Percentiles rank a stretch among this genome's conserved stretches.
These are phyloP conservation scores for Colletotrichum chrysophilum DNA, from an alignment of 2,329 filamentous ascomycete species.

Conservation along the genomic window DNA sequence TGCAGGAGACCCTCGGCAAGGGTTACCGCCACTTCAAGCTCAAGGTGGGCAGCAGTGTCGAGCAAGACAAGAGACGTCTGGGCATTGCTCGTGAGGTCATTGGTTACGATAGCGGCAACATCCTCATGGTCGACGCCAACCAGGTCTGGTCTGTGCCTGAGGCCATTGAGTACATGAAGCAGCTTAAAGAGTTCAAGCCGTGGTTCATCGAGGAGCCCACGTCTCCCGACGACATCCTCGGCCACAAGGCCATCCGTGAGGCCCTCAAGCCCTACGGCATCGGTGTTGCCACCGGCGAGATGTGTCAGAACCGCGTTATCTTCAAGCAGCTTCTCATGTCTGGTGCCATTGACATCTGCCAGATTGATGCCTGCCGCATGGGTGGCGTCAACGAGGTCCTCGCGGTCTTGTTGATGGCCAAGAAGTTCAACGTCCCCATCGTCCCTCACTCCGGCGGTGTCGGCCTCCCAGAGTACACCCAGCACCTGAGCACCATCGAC, in stretches of 20 bases:
- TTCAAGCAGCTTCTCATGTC: constrained; percentile 89
- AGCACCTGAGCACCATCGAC: constrained; percentile 91
- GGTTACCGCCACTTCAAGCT: constrained; percentile 91
- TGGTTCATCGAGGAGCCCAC: constrained; percentile 98
- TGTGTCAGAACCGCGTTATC: constrained; percentile 93
- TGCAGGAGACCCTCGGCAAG: constrained; percentile 75
- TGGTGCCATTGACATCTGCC: constrained; percentile 85
- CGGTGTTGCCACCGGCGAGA: constrained; percentile 89
- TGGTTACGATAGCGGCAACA: constrained; percentile 81
- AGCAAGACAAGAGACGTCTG: constrained; percentile 74
- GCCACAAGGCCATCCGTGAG: constrained; percentile 84
- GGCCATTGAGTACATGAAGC: constrained; percentile 84
- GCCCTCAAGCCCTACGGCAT: constrained; percentile 78
- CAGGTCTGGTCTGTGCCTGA: constrained; percentile 92
- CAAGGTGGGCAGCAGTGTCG: constrained; percentile 80
- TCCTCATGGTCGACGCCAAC: constrained; percentile 93
- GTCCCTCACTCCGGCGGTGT: constrained; percentile 91
- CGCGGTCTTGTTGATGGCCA: constrained; percentile 86
- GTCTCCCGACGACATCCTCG: constrained; percentile 86
- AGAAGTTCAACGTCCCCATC: constrained; percentile 79
- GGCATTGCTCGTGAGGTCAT: constrained; percentile 79
- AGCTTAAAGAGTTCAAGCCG: constrained; percentile 82
- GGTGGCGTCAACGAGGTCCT: constrained; percentile 92
- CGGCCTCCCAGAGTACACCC: constrained; percentile 90
- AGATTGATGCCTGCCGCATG: constrained; percentile 88